Evolutionary conservation across 1,284 basidiomycete genomes (phyloP).

Genomic region (Chiua sp.): DNA sequence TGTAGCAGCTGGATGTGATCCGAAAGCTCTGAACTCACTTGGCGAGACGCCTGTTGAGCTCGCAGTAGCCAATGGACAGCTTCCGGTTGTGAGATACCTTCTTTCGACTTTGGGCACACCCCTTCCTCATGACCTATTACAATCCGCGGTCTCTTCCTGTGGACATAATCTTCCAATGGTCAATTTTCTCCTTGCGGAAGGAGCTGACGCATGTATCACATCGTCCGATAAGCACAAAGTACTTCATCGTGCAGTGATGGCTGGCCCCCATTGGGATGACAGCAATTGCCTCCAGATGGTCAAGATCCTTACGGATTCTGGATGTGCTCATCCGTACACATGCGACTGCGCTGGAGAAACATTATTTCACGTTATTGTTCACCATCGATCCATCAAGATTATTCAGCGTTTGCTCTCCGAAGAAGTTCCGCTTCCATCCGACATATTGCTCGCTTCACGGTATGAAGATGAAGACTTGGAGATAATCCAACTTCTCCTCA

Average conservation of each 20-base stretch:
- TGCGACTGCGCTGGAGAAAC: background rate
- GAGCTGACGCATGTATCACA: too few species aligned
- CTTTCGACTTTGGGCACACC: background rate
- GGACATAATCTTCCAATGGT: background rate
- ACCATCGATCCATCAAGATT: background rate
- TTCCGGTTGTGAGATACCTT: background rate
- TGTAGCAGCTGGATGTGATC: background rate
- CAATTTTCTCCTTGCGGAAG: background rate
- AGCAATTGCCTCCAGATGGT: background rate
- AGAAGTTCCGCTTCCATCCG: background rate
- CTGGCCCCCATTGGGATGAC: background rate
- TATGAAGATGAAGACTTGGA: background rate
- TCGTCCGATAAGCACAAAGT: background rate
- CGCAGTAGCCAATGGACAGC: background rate
- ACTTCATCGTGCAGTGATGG: background rate
- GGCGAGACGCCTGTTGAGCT: background rate
- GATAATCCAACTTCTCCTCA: background rate
- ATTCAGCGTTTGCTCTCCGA: background rate
- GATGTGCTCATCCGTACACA: background rate
- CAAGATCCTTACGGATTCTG: background rate
- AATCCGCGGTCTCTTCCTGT: background rate
- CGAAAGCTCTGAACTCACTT: background rate
- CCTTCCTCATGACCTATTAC: background rate
- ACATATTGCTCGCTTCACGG: background rate
- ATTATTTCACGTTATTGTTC: background rate